Base-by-base conservation (phyloP, 108 stramenopile species). In the Nitzschia sp. region DNA sequence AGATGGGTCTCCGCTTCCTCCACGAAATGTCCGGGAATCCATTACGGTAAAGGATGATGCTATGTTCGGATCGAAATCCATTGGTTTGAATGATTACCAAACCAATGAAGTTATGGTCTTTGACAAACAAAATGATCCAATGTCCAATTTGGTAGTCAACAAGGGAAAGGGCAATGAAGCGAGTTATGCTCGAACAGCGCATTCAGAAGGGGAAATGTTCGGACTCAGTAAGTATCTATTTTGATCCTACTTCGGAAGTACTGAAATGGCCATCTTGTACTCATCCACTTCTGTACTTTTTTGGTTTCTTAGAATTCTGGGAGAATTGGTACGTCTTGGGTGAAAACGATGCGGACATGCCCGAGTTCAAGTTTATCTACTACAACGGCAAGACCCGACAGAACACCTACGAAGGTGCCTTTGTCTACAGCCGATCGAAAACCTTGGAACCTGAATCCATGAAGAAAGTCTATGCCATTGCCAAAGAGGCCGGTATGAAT, bases 321-420 rank as follows among this genome's bases (percentile, higher is more conserved):
- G 97, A 98, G 71, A 98, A 98, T 72, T 98, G 96, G 96, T 98
- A 92, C 68, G 76, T 95, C 36, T 90, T 92, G 45, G 95, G 91
- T 32, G 87, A 88, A 79, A 94, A 88, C 58, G 87, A 86, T 55
- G 84, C 84, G n/a, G 80, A 60, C 59, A 75, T 79, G 59, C 85
- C 78, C 27, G 95, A 85, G 61, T 98, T 92, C 82, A 97, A 97
- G 73, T 95, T 98, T 60, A 78, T 98, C 33, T 96, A 94, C 77
- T 98, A 98, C 88, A 94, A 90, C 61, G 97, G 97, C 54, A 96
- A 96, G 77, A 98, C 97, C 3, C 81, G 95, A 3, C 97, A 98
- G 66, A 96, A 96, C 55, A 97, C 92, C 57, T 98, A 98, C 80
- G 93, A 97, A 31, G 97, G 97, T 19, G 96, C 96, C 27, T 98